Conservation (phyloP, 768 basidiomycete genomes). For the Mycena rebaudengoi region DNA sequence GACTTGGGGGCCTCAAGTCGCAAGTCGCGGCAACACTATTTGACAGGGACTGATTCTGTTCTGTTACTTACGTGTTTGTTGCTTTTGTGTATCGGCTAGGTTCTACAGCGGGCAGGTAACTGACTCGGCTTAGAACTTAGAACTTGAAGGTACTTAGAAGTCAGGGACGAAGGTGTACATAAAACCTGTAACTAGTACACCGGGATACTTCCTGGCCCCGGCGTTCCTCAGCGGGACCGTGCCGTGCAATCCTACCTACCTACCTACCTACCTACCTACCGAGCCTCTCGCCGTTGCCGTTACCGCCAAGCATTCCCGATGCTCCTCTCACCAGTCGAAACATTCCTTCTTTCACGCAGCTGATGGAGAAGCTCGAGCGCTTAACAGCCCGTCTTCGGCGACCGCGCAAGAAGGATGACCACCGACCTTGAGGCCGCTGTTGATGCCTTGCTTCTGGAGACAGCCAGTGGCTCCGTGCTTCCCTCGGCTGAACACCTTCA, state of each 20-base stretch:
- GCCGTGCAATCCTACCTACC: background rate
- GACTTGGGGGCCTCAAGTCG: too few relatives aligned
- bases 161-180: too few relatives aligned
- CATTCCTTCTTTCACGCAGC: background rate
- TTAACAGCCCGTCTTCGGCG: background rate
- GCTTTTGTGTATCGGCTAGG: too few relatives aligned
- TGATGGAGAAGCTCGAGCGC: background rate
- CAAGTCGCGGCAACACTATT: too few relatives aligned
- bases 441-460: background rate
- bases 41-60: too few relatives aligned
- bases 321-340: background rate
- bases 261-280: background rate
- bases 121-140: too few relatives aligned
- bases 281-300: background rate
- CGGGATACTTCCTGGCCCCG: background rate
- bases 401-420: background rate
- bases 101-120: too few relatives aligned
- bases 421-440: background rate
- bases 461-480: background rate
- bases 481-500: background rate
- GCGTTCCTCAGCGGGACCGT: background rate
- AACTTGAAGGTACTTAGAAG: too few relatives aligned
- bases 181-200: too few relatives aligned
- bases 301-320: background rate
- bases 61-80: too few relatives aligned